Evolutionary conservation across 495 filamentous ascomycete genomes (phyloP).

Genomic region (Penicillium cosmopolitanum): DNA sequence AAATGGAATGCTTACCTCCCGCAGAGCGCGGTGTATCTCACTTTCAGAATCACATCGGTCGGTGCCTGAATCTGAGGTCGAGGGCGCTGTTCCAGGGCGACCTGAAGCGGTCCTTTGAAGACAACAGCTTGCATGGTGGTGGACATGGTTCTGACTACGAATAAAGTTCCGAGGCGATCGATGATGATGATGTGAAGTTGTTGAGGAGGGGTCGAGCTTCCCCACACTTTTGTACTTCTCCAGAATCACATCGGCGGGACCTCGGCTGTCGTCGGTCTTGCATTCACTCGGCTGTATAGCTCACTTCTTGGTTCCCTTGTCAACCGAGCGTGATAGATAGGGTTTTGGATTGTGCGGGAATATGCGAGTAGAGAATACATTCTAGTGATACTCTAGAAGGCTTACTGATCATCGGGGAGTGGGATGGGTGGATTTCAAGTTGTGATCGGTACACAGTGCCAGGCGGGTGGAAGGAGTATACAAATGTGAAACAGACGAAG

Average conservation of each 20-base stretch:
- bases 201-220: conserved; percentile 14
- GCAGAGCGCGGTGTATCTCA: conserved; percentile 81
- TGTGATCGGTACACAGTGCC: no score
- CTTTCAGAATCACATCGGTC: conserved; percentile 81
- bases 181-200: conserved; percentile 1
- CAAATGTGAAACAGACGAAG: no score
- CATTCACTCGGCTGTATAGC: no score
- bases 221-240: neutral
- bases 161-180: neutral
- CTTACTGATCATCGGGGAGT: no score
- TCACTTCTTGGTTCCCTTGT: no score
- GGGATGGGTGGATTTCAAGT: no score
- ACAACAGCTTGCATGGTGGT: conserved; percentile 38
- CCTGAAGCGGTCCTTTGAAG: conserved; percentile 39
- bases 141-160: neutral
- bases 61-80: conserved; percentile 62
- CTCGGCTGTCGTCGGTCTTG: neutral
- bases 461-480: no score
- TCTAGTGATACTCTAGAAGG: no score
- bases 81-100: conserved; percentile 48
- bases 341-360: no score
- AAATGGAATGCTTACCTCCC: conserved; percentile 65
- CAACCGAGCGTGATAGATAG: no score
- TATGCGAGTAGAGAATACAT: no score
- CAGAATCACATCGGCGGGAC: neutral